These are phyloP conservation scores for Dipodascus geniculatus DNA, from an alignment of 805 yeast genomes.

Conservation along the genomic window DNA sequence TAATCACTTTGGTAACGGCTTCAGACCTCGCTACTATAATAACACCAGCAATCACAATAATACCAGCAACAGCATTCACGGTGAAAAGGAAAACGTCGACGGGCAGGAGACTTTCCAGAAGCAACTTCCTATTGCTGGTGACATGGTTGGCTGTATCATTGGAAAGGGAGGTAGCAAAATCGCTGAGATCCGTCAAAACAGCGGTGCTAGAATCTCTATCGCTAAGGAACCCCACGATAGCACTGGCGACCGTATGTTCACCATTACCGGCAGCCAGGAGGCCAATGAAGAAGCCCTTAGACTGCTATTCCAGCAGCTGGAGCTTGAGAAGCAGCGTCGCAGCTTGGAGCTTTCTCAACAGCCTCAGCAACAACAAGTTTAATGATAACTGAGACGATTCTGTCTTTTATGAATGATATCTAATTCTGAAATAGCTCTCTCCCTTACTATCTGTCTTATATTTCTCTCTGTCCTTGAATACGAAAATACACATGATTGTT, in stretches of 20 bases:
- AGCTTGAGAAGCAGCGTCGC: slow-evolving; percentile 15
- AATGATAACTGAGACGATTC: too few species aligned
- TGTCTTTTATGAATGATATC: too few species aligned
- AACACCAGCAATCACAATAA: slow-evolving; percentile 6
- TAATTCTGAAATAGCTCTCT: background rate
- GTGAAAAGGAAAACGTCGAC: slow-evolving; percentile 7
- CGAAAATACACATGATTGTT: background rate
- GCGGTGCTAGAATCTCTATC: slow-evolving; percentile 71
- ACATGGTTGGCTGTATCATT: slow-evolving; percentile 79
- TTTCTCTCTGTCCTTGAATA: background rate
- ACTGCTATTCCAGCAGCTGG: slow-evolving; percentile 36
- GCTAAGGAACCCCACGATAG: slow-evolving; percentile 53
- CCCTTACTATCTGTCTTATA: background rate
- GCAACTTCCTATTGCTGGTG: slow-evolving; percentile 47
- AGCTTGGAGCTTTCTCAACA: background rate
- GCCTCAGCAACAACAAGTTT: background rate
- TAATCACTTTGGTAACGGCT: slow-evolving; percentile 6
- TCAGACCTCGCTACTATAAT: slow-evolving; percentile 2
- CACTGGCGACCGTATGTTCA: slow-evolving; percentile 54
- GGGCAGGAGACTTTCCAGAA: slow-evolving; percentile 33
- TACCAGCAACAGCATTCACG: background rate
- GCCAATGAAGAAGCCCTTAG: slow-evolving; percentile 49
- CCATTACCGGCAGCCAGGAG: slow-evolving; percentile 48
- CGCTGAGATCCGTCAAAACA: slow-evolving; percentile 67
- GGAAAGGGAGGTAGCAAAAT: slow-evolving; percentile 81